Evolutionary conservation across 2,329 filamentous ascomycete species (phyloP), one percentile per base, ranked within the genome.

Genomic region (Xylariomycetidae sp.): DNA sequence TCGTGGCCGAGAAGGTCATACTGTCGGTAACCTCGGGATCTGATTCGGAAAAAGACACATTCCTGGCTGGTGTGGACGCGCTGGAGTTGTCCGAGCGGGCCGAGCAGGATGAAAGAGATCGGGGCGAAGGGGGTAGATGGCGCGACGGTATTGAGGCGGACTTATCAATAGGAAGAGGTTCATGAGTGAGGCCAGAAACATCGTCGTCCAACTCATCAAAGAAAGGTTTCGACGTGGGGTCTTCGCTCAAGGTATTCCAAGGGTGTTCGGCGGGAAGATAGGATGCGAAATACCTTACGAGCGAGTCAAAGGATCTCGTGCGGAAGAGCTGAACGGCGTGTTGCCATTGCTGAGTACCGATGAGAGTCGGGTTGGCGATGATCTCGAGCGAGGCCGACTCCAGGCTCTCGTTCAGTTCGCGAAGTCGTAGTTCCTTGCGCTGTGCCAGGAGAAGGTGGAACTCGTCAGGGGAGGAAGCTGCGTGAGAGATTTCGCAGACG

Each of bases 341-440:
- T 43, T 72, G 65, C 74, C 74, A 78, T 58, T 76, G 73, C 13
- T 72, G 62, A 29, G 70, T 73, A 37, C 70, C 72, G 56, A 78
- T 72, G 43, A 78, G 61, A 34, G 63, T 63, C 12, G 74, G 73
- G 57, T 76, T 76, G 49, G 67, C 72, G 44, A 77, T 72, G 51
- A 78, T 77, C 57, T 77, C 72, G 45, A 74, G 58, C n/a, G 73
- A 70, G 30, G 74, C 70, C 29, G 70, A 70, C 48, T 76, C 67
- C 37, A 78, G 65, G 31, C 64, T 68, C 30, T 70, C 58, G 49
- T 75, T 72, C 37, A 78, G 60, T 50, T 78, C 73, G 40, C 58
- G 58, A 29, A 76, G 58, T 15, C 74, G 72, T 46, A 70, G 64
- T 19, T 65, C 58, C 57, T 70, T 73, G 44, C 74, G 73, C 32